These are phyloP conservation scores for Pezicula rhizophila DNA, from an alignment of 2,329 filamentous ascomycete genomes.

Conservation along the genomic window DNA sequence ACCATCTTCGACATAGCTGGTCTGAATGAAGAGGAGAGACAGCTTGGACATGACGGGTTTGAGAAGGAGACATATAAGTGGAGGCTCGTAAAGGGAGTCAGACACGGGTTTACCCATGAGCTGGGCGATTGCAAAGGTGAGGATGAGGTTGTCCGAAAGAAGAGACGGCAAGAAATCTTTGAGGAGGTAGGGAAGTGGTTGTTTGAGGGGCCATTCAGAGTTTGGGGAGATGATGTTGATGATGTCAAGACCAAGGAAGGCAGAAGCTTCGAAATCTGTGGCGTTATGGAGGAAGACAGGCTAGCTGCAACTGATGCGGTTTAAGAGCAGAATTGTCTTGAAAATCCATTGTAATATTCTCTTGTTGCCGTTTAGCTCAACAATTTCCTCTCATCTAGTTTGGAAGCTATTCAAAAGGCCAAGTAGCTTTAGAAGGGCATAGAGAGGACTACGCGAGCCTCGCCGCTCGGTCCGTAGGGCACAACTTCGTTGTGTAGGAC, in stretches of 20 bases:
- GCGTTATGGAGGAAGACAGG: no score
- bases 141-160: conserved; percentile 7
- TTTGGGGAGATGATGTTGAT: not conserved
- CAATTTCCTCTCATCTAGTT: no score
- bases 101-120: conserved; percentile 16
- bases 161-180: conserved; percentile 7
- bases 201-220: conserved; percentile 10
- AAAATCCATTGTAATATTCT: no score
- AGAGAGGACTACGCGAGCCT: no score
- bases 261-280: no score
- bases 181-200: conserved; percentile 13
- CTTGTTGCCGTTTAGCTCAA: no score
- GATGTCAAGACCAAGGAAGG: not conserved
- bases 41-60: conserved; percentile 8
- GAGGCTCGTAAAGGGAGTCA: conserved; percentile 10
- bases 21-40: conserved; percentile 4
- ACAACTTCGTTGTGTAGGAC: no score
- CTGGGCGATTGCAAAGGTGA: conserved; percentile 10
- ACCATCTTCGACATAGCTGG: conserved; percentile 11
- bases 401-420: no score
- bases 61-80: conserved; percentile 15
- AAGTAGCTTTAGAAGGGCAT: no score
- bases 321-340: no score
- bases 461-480: no score
- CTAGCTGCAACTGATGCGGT: no score